A percentile compares a stretch with the other conserved stretches of the same genome.
These are phyloP conservation scores for Yamadazyma diddensiae DNA, from an alignment of 1,139 yeast genomes.

Conservation along the genomic window DNA sequence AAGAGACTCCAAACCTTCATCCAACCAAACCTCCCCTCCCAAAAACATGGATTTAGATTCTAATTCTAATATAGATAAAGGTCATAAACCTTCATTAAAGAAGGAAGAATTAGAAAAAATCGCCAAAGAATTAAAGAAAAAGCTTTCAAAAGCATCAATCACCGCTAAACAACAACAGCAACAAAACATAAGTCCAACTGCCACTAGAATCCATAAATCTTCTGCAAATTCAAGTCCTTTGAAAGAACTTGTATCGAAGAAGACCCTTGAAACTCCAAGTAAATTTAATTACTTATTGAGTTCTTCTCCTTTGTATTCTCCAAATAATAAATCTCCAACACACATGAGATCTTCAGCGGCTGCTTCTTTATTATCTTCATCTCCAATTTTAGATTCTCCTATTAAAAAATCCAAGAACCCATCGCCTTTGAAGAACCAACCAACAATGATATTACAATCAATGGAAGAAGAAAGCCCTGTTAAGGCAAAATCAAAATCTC, in stretches of 20 bases:
- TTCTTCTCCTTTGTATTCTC: slow-evolving; percentile 38
- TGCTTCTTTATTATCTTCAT: slow-evolving; percentile 30
- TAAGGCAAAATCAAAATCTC: slow-evolving; percentile 7
- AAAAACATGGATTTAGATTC: slow-evolving; percentile 7
- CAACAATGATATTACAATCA: slow-evolving; percentile 41
- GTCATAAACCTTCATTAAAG: slow-evolving; percentile 23
- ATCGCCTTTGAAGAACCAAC: slow-evolving; percentile 25
- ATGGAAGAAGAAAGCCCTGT: slow-evolving; percentile 19
- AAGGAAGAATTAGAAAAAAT: slow-evolving; percentile 48
- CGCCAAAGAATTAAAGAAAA: slow-evolving; percentile 44
- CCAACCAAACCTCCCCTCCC: slow-evolving; percentile 1
- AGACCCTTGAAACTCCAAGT: slow-evolving; percentile 17
- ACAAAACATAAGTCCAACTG: slow-evolving; percentile 21
- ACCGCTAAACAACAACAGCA: slow-evolving; percentile 42
- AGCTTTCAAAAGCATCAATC: slow-evolving; percentile 43
- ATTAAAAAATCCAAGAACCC: slow-evolving; percentile 25
- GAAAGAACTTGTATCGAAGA: slow-evolving; percentile 27
- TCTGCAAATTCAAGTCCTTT: slow-evolving; percentile 22
- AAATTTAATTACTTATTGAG: slow-evolving; percentile 22
- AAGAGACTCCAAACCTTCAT: slow-evolving; percentile 1
- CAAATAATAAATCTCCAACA: slow-evolving; percentile 42
- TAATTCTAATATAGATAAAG: slow-evolving; percentile 2
- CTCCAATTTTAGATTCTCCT: slow-evolving; percentile 30
- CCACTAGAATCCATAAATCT: slow-evolving; percentile 12
- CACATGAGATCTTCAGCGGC: slow-evolving; percentile 40